Conservation (phyloP, 2,329 filamentous ascomycete genomes). For the Penicillium aurantiogriseum region DNA sequence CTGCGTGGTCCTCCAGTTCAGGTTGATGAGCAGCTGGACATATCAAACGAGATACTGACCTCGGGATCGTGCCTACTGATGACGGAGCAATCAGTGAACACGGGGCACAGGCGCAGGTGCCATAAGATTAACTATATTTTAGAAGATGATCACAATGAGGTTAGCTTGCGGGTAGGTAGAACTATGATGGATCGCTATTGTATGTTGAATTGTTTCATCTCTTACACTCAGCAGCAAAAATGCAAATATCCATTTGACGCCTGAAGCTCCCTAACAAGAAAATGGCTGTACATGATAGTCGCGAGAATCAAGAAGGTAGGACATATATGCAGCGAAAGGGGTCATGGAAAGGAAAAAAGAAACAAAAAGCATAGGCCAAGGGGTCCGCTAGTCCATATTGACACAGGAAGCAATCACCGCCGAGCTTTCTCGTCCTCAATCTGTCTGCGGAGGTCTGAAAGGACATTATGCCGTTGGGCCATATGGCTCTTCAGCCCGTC, state of each 20-base stretch:
- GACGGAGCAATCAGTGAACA: too few relatives aligned
- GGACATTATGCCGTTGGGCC: slow-evolving; percentile 67
- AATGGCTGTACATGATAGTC: slow-evolving; percentile 31
- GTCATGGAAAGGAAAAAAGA: slow-evolving; percentile 12
- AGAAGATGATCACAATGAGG: too few relatives aligned
- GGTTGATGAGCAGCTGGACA: too few relatives aligned
- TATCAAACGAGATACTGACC: too few relatives aligned
- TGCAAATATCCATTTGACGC: slow-evolving; percentile 31
- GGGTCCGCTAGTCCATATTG: neutral
- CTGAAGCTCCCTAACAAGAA: slow-evolving; percentile 34
- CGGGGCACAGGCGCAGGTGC: too few relatives aligned
- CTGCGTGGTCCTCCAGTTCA: too few relatives aligned
- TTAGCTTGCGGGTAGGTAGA: neutral
- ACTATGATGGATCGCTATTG: neutral
- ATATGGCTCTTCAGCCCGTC: slow-evolving; percentile 85
- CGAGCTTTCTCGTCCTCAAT: slow-evolving; percentile 80
- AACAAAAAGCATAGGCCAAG: slow-evolving; percentile 3
- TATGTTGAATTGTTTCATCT: neutral
- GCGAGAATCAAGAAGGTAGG: slow-evolving; percentile 15
- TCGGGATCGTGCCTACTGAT: too few relatives aligned
- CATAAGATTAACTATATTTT: too few relatives aligned
- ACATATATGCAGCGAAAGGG: slow-evolving; percentile 14
- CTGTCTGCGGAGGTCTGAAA: slow-evolving; percentile 75
- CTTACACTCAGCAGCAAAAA: neutral
- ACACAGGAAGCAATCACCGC: slow-evolving; percentile 27